Percentiles rank a stretch among this genome's conserved stretches.
These are phyloP conservation scores for Cylindrotheca closterium DNA, from an alignment of 108 stramenopile species.

Conservation along the genomic window DNA sequence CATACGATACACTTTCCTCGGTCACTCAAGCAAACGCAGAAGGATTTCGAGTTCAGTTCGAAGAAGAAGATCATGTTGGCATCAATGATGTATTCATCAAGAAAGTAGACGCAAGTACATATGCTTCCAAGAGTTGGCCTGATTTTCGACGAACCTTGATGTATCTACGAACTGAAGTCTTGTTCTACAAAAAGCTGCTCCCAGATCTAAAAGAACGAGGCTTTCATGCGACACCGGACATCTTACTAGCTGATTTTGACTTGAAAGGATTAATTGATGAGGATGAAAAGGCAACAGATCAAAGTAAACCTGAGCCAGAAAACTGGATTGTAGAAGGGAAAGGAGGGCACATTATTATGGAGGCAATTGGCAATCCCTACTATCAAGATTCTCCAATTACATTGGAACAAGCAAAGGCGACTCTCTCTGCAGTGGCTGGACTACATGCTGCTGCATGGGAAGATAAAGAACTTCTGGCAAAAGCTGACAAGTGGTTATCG, in stretches of 20 bases:
- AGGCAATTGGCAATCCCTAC: conserved; percentile 36
- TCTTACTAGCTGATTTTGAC: conserved; percentile 41
- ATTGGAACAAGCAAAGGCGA: conserved; percentile 39
- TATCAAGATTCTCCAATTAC: conserved; percentile 70
- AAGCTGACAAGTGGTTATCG: conserved; percentile 42
- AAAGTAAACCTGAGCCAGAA: conserved; percentile 7
- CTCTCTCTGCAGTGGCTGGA: conserved; percentile 55
- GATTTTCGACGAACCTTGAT: conserved; percentile 75
- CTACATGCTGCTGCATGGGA: conserved; percentile 78
- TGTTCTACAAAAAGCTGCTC: conserved; percentile 71
- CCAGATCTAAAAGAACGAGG: conserved; percentile 31
- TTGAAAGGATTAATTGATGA: conserved; percentile 64
- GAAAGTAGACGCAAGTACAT: conserved; percentile 33
- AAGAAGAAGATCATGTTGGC: not conserved
- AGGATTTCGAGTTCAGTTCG: conserved; percentile 19
- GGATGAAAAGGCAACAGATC: conserved; percentile 45
- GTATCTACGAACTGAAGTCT: conserved; percentile 70
- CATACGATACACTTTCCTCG: conserved; percentile 14
- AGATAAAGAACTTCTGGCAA: conserved; percentile 41
- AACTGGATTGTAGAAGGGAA: conserved; percentile 9
- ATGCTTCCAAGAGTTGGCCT: conserved; percentile 51
- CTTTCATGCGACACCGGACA: conserved; percentile 33
- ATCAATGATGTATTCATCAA: conserved; percentile 39
- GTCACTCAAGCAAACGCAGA: conserved; percentile 45
- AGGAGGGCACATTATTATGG: conserved; percentile 43